Evolutionary conservation across 179 eudicot genomes (phyloP).

Genomic region (Spinacia oleracea): DNA sequence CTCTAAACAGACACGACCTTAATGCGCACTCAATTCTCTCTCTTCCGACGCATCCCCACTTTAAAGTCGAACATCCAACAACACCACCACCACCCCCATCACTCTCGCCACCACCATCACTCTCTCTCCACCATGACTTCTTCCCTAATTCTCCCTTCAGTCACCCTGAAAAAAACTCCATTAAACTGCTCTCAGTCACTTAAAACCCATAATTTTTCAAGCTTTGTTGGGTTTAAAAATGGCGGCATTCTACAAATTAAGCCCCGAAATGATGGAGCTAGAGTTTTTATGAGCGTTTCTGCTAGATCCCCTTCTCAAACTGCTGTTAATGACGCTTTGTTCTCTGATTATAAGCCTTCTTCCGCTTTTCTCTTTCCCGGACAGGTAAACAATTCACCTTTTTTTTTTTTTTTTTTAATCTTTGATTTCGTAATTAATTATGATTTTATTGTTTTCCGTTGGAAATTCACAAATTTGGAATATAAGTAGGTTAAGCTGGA

Average conservation of each 20-base stretch:
- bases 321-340: constrained; percentile 54
- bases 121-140: constrained; percentile 38
- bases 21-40: constrained; percentile 4
- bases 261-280: constrained; percentile 38
- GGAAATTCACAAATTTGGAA: not conserved
- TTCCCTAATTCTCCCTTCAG: constrained; percentile 44
- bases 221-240: constrained; percentile 41
- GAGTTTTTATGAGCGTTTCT: constrained; percentile 68
- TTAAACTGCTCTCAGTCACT: constrained; percentile 24
- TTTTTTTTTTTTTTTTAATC: not conserved
- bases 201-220: constrained; percentile 27
- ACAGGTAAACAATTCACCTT: constrained; percentile 45
- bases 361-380: constrained; percentile 85
- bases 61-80: not conserved
- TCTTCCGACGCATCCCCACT: not conserved
- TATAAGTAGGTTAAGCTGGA: not conserved
- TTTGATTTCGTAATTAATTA: not conserved
- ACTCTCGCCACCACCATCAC: not conserved
- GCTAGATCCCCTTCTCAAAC: constrained; percentile 49
- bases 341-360: constrained; percentile 65
- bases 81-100: constrained; percentile 7
- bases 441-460: not conserved
- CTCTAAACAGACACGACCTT: constrained; percentile 12
- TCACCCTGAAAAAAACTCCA: constrained; percentile 33
- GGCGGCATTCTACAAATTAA: constrained; percentile 39